A percentile compares a stretch with the other conserved stretches of the same genome.
Evolutionary conservation across 352 stramenopile genomes (phyloP).

Genomic region (Pythium biforme): DNA sequence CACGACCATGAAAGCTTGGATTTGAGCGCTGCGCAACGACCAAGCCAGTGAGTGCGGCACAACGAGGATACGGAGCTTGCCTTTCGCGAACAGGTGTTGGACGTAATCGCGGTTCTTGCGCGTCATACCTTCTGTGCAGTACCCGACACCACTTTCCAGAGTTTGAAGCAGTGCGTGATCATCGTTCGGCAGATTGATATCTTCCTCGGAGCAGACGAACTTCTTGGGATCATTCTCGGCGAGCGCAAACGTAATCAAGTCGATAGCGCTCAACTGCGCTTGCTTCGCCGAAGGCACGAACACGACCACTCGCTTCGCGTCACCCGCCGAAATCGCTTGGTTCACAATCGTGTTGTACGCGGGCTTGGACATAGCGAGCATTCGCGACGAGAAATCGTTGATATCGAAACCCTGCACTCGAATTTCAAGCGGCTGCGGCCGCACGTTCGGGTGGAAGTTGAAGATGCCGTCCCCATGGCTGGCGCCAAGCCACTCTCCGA

Average conservation of each 20-base stretch:
- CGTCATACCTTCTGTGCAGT: constrained; percentile 94
- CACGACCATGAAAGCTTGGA: constrained; percentile 92
- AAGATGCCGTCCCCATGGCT: constrained; percentile 87
- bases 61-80: constrained; percentile 92
- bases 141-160: constrained; percentile 93
- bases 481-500: constrained; percentile 98
- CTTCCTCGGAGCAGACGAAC: constrained; percentile 47
- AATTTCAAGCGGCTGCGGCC: constrained; percentile 96
- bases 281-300: constrained; percentile 98
- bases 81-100: constrained; percentile 82
- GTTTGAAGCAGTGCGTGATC: constrained; percentile 95
- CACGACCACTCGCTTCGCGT: constrained; percentile 91
- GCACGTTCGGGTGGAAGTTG: constrained; percentile 95
- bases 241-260: constrained; percentile 97
- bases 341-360: constrained; percentile 94
- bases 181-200: constrained; percentile 53
- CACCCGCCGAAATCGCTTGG: constrained; percentile 43
- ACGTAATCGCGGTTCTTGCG: constrained; percentile 90
- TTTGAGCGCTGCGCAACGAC: constrained; percentile 71
- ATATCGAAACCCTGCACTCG: constrained; percentile 98
- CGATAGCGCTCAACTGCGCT: constrained; percentile 97
- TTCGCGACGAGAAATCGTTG: constrained; percentile 94
- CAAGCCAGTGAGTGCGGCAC: constrained; percentile 94
- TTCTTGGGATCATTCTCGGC: constrained; percentile 78
- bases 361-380: constrained; percentile 98